Evolutionary conservation across 2,329 filamentous ascomycete genomes (phyloP).

Genomic region (Cryphonectria japonica): DNA sequence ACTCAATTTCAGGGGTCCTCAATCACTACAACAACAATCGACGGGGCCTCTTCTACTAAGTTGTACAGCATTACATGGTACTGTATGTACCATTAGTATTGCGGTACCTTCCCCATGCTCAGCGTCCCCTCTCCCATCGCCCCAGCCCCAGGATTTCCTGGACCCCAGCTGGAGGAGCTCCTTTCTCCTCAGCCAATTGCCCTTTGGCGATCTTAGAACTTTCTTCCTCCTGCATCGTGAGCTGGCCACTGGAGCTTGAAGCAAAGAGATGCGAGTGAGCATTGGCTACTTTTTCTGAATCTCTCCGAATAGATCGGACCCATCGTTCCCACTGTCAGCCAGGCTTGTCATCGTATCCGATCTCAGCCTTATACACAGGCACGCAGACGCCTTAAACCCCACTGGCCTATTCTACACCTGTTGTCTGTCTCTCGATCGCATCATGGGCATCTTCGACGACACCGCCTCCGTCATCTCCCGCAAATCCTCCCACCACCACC

Average conservation of each 20-base stretch:
- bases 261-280: not conserved
- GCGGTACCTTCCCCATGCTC: not conserved
- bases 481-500: constrained; percentile 30
- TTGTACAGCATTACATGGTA: too few relatives aligned
- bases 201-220: constrained; percentile 15
- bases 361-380: constrained; percentile 8
- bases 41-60: too few relatives aligned
- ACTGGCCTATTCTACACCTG: not conserved
- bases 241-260: constrained; percentile 17
- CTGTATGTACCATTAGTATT: too few relatives aligned
- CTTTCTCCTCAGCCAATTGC: constrained; percentile 18
- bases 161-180: constrained; percentile 14
- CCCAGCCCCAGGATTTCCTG: constrained; percentile 30
- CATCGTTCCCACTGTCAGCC: not conserved
- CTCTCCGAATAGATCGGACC: constrained; percentile 10
- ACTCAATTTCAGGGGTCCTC: constrained; percentile 24
- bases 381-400: not conserved
- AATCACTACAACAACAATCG: not conserved
- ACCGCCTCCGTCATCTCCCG: constrained; percentile 37
- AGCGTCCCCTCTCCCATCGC: not conserved
- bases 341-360: not conserved
- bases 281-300: constrained; percentile 5
- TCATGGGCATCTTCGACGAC: constrained; percentile 43
- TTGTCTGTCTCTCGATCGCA: not conserved
- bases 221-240: constrained; percentile 19